Evolutionary conservation across 139 green algal genomes (phyloP).

Genomic region (Dunaliella sp.): DNA sequence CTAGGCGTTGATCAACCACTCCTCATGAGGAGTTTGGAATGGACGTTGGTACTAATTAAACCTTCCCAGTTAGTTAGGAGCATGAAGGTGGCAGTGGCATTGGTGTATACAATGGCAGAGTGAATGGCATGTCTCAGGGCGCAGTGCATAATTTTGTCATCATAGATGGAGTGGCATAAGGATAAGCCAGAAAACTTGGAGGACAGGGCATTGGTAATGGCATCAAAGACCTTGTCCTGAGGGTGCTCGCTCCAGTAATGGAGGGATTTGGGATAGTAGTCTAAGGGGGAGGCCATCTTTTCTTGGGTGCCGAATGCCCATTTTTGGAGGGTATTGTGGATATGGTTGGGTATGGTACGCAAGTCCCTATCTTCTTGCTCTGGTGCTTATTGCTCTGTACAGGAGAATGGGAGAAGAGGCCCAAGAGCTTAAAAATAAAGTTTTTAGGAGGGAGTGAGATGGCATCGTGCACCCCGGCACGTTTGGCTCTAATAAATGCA

Average conservation of each 20-base stretch:
- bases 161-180: neutral
- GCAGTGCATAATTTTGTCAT: neutral
- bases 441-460: too few relatives aligned
- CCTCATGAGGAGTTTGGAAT: neutral
- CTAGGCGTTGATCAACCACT: neutral
- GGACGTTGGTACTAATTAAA: neutral
- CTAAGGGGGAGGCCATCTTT: neutral
- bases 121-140: neutral
- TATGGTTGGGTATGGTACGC: neutral
- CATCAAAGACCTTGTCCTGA: neutral
- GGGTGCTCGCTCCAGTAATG: neutral
- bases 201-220: neutral
- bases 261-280: neutral
- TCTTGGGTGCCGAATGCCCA: neutral
- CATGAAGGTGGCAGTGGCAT: neutral
- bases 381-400: neutral
- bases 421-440: neutral
- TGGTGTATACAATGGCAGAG: neutral
- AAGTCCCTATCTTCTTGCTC: neutral
- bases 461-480: too few relatives aligned
- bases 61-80: neutral
- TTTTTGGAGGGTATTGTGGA: neutral
- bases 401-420: neutral
- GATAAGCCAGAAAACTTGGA: neutral
- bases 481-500: too few relatives aligned